Evolutionary conservation across 305 asterid species (phyloP).

Genomic region (Rubia tinctorum): DNA sequence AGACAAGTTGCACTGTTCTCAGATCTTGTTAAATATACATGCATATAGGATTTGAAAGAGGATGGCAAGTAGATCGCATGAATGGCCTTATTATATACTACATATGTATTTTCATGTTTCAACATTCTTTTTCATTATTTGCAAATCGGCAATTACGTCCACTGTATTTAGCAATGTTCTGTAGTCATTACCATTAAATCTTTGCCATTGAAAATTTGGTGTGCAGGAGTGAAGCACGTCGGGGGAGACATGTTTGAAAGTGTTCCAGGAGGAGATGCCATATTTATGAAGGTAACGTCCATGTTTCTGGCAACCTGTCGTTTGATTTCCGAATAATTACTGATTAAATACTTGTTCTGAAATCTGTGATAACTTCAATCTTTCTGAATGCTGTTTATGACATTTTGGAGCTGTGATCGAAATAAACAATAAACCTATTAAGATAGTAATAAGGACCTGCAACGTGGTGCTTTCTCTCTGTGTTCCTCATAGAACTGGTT

Average conservation of each 20-base stretch:
- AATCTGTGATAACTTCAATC: background rate
- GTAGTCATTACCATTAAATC: background rate
- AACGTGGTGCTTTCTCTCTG: background rate
- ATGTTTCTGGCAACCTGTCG: background rate
- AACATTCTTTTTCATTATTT: background rate
- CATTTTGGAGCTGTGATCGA: background rate
- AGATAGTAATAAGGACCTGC: background rate
- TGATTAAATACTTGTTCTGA: background rate
- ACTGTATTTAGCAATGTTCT: background rate
- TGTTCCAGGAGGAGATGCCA: slow-evolving; percentile 30
- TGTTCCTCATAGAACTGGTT: background rate
- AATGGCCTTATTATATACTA: background rate
- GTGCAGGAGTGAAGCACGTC: slow-evolving; percentile 32
- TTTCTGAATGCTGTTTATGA: background rate
- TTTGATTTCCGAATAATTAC: background rate
- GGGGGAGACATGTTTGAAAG: slow-evolving; percentile 40
- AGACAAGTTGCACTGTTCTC: background rate
- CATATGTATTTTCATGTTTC: background rate
- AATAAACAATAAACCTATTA: background rate
- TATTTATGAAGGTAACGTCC: slow-evolving; percentile 9
- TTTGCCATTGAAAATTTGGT: background rate
- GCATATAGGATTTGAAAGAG: background rate
- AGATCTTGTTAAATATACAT: background rate
- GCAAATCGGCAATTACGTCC: background rate
- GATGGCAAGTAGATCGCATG: background rate